phyloP scores from a whole-genome alignment of 2,329 filamentous ascomycete genomes.

The Pleochaeta shiraiana region DNA sequence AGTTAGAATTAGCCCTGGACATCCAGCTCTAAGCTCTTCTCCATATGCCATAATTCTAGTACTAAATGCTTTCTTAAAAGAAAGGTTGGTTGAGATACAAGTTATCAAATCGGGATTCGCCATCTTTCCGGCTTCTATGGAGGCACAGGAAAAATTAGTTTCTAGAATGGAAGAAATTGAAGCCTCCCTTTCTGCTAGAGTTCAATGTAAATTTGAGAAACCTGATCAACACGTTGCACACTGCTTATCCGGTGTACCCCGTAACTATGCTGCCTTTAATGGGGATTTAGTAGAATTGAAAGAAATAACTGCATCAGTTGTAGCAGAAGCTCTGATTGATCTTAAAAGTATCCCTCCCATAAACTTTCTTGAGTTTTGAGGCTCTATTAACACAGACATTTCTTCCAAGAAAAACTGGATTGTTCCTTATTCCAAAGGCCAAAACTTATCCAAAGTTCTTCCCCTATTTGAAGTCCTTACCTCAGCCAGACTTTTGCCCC shows the following conservation, averaged over 20 bases:
- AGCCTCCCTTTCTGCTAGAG: neutral
- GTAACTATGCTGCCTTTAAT: neutral
- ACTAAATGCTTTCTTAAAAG: neutral
- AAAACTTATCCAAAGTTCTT: neutral
- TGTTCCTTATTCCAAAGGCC: neutral
- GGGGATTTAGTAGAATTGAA: neutral
- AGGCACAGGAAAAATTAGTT: neutral
- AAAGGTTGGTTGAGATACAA: neutral
- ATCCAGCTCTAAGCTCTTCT: neutral
- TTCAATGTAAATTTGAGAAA: neutral
- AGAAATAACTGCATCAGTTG: neutral
- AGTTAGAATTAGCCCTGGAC: neutral
- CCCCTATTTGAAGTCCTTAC: neutral
- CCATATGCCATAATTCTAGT: neutral
- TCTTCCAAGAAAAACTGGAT: neutral
- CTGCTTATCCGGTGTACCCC: neutral
- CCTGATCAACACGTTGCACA: neutral
- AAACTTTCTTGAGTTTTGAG: constrained; percentile 1
- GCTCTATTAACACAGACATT: neutral
- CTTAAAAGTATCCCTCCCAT: neutral
- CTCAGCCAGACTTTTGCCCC: neutral
- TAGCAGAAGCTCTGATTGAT: neutral
- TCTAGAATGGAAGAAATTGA: neutral
- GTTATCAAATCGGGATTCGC: neutral
- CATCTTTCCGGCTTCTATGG: neutral